A percentile compares a stretch with the other conserved stretches of the same genome.
Evolutionary conservation across 1,284 basidiomycete species (phyloP).

Genomic region (Neotropicomus parvogracilis): DNA sequence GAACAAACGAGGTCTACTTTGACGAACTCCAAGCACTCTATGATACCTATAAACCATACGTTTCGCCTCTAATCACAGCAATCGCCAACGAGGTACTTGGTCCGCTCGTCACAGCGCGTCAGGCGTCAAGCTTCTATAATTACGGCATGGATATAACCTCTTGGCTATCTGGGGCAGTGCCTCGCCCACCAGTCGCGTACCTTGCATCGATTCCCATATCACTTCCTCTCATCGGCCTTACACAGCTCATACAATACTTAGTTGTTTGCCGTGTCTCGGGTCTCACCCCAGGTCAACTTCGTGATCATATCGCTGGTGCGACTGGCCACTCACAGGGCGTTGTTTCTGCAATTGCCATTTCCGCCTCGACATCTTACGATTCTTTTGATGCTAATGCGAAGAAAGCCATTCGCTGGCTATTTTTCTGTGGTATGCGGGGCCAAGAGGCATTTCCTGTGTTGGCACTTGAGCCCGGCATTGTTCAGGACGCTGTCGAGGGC

Average conservation of each 20-base stretch:
- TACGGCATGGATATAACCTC: constrained; percentile 80
- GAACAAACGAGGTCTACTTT: constrained; percentile 97
- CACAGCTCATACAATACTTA: constrained; percentile 93
- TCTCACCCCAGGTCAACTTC: constrained; percentile 78
- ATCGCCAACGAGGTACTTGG: constrained; percentile 68
- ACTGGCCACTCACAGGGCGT: constrained; percentile 98
- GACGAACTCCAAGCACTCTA: constrained; percentile 91
- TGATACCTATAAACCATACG: constrained; percentile 87
- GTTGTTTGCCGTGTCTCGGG: constrained; percentile 73
- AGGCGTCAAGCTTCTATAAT: constrained; percentile 67
- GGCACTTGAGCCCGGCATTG: constrained; percentile 83
- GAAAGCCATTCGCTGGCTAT: constrained; percentile 89
- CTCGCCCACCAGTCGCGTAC: constrained; percentile 82
- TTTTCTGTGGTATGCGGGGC: constrained; percentile 90
- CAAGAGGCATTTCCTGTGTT: constrained; percentile 95
- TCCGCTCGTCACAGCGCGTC: constrained; percentile 66
- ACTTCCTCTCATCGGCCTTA: constrained; percentile 92
- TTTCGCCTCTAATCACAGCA: constrained; percentile 65
- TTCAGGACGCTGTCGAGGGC: constrained; percentile 85
- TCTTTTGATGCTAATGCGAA: constrained; percentile 72
- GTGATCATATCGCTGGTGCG: constrained; percentile 74
- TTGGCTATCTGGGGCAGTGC: constrained; percentile 75
- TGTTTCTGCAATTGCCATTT: constrained; percentile 85
- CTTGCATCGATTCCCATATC: constrained; percentile 94
- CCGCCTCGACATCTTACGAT: constrained; percentile 76